Evolutionary conservation across 371 early-diverging fungal genomes (phyloP), one percentile per base, ranked within the genome.

Genomic region (Furculomyces boomerangus): DNA sequence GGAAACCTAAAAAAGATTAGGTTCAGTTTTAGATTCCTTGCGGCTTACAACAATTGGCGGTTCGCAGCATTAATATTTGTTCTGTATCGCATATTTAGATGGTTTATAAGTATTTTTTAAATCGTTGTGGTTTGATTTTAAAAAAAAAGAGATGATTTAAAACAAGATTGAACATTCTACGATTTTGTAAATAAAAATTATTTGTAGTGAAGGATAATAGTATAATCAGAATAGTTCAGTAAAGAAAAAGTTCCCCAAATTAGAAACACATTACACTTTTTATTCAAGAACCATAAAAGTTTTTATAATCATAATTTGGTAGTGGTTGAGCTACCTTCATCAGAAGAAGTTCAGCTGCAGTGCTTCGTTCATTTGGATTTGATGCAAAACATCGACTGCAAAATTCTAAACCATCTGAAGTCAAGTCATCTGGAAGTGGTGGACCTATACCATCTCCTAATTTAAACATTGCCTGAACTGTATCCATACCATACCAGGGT

Each of bases 401-500:
- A 53, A 86, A 85, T 30, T 77, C 71, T 48, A 75, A 57, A 1
- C 81, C 81, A 18, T 73, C 72, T 24, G 73, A 67, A 8, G 81
- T 76, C 22, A 84, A 70, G 27, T 68, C 63, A 20, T 78, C 75
- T 3, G 85, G 88, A 35, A 85, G 71, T 8, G 78, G 77, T 20
- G 90, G 88, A 14, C 76, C 66, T 37, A 74, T 70, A 48, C 53
- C 54, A 0, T 50, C 25, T 16, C 71, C 60, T 67, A 84, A 77
- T 50, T 76, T 78, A 61, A 79, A 86, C 35, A 86, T 68, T 18
- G 83, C 76, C 50, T 83, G 77, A 30, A 84, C 73, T 53, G 80
- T 79, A 46, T 75, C 72, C 30, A 75, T 57, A n/a, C 72, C 68
- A 26, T 72, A 62, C 93, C 93, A 93, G 2, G 93, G 92, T 50